Evolutionary conservation across 169 alveolate genomes (phyloP), one percentile per base, ranked within the genome.

Genomic region (Plasmodium knowlesi): DNA sequence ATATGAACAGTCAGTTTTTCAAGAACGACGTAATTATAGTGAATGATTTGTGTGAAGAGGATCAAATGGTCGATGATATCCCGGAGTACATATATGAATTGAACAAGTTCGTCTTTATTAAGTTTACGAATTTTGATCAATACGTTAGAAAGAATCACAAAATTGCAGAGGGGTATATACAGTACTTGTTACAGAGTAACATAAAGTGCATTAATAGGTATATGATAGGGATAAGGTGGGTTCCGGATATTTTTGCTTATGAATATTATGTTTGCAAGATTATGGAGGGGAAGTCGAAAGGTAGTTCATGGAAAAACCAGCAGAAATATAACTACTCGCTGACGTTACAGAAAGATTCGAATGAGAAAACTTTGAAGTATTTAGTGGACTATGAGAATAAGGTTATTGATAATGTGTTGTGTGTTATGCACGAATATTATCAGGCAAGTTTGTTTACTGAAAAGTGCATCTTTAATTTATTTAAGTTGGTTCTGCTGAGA

Each of bases 141-240:
- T 89, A 80, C 71, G 73, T 89, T 39, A 89, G 37, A 30, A 89
- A 70, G 73, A 89, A 89, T 28, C 94, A 89, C 61, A 81, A 89
- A 43, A 39, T 89, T 43, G 94, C 94, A 1, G 83, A 89, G 41
- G 72, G 91, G 83, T 89, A 80, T 43, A 28, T 89, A 80, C 53
- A 78, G 34, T 70, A 89, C 72, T 67, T 89, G 53, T 32, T 89
- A 25, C 89, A 70, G 46, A 89, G 94, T 67, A 89, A 53, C 50
- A 46, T 89, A 67, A 89, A 89, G 34, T 89, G 94, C 73, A 89
- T 89, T 79, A 81, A 89, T 43, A 71, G 74, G 50, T 89, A 89
- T 43, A 80, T 89, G 94, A 81, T 89, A 67, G 94, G 94, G 3
- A 89, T 89, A 30, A 41, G 94, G 82, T 89, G 94, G 94, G 61